Evolutionary conservation across 1,139 yeast genomes (phyloP).

Genomic region (Candida glucosophila): DNA sequence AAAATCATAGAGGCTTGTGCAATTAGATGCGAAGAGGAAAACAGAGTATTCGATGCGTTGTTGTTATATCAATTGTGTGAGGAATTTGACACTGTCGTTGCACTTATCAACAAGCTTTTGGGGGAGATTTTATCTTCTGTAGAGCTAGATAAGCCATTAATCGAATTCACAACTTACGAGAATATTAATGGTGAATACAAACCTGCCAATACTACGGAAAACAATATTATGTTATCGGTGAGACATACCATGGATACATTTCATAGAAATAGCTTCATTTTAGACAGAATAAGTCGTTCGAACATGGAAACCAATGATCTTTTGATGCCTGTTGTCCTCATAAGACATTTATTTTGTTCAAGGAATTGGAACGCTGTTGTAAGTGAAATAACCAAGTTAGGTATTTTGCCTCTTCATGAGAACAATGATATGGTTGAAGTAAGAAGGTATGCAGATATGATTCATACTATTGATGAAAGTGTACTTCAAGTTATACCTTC

Average conservation of each 20-base stretch:
- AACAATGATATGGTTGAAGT: slow-evolving; percentile 28
- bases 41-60: slow-evolving; percentile 80
- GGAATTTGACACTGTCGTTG: slow-evolving; percentile 79
- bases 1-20: slow-evolving; percentile 84
- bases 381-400: slow-evolving; percentile 46
- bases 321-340: slow-evolving; percentile 57
- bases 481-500: slow-evolving; percentile 76
- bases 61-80: slow-evolving; percentile 80
- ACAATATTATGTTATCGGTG: slow-evolving; percentile 48
- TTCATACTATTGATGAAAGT: slow-evolving; percentile 50
- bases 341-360: slow-evolving; percentile 52
- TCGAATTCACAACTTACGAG: slow-evolving; percentile 27
- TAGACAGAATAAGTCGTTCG: slow-evolving; percentile 33
- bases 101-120: slow-evolving; percentile 64
- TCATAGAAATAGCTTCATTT: slow-evolving; percentile 42
- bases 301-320: slow-evolving; percentile 56
- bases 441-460: slow-evolving; percentile 34
- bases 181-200: slow-evolving; percentile 13
- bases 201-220: slow-evolving; percentile 26
- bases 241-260: slow-evolving; percentile 48
- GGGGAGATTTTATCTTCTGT: slow-evolving; percentile 74
- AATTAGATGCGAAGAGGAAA: slow-evolving; percentile 82
- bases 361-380: slow-evolving; percentile 60
- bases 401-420: slow-evolving; percentile 54
- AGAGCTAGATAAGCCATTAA: slow-evolving; percentile 60